phyloP scores from a whole-genome alignment of 345 rosid genomes.

The Euclidium syriacum region DNA sequence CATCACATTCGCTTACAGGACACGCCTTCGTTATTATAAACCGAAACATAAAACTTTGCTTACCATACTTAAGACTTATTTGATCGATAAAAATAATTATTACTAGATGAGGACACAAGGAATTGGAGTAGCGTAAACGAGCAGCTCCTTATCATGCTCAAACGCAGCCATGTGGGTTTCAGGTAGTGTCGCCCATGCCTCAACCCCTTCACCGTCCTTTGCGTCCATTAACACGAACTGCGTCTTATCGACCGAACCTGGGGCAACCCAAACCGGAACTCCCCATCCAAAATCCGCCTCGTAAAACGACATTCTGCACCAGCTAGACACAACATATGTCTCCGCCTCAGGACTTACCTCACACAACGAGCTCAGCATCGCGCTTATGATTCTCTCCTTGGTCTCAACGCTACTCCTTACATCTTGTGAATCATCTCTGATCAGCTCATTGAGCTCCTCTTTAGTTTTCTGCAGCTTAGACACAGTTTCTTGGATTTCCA shows the following conservation, averaged over 20 bases:
- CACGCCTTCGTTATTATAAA: too few relatives aligned
- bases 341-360: not conserved
- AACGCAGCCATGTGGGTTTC: constrained; percentile 3
- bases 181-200: constrained; percentile 13
- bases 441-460: not conserved
- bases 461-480: not conserved
- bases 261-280: constrained; percentile 3
- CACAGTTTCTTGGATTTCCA: not conserved
- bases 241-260: not conserved
- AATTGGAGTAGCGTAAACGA: not conserved
- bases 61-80: not conserved
- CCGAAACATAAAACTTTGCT: too few relatives aligned
- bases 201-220: constrained; percentile 1
- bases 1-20: too few relatives aligned
- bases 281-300: constrained; percentile 15
- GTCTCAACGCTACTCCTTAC: not conserved
- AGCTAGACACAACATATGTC: not conserved
- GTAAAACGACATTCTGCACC: not conserved
- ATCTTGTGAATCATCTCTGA: not conserved
- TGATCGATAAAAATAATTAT: not conserved
- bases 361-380: not conserved
- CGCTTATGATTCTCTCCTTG: not conserved
- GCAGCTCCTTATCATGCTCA: constrained; percentile 9
- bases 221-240: constrained; percentile 14
- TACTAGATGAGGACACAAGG: not conserved